Evolutionary conservation across 306 rosid species (phyloP).

Genomic region (Leucaena leucocephala): DNA sequence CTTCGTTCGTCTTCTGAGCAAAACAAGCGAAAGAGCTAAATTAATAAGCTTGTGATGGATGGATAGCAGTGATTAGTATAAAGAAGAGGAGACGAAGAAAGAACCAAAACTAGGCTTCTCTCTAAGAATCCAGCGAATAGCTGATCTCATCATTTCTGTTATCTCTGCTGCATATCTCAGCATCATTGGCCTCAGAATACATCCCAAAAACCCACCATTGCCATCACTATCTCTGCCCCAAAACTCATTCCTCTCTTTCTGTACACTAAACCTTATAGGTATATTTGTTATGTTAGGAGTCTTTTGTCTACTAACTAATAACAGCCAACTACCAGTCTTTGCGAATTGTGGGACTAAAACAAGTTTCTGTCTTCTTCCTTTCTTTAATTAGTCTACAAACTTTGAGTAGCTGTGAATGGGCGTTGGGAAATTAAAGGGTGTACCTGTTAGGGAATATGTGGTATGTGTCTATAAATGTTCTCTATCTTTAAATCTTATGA

Average conservation of each 20-base stretch:
- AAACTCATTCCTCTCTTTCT: constrained; percentile 31
- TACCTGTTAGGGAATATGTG: no score
- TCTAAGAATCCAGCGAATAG: background rate
- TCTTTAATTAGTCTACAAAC: background rate
- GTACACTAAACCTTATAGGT: background rate
- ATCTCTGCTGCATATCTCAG: constrained; percentile 43
- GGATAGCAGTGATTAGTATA: background rate
- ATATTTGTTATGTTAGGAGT: background rate
- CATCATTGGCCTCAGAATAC: constrained; percentile 45
- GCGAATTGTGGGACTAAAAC: background rate
- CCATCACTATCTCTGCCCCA: constrained; percentile 39
- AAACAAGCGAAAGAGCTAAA: background rate
- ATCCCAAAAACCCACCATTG: constrained; percentile 49
- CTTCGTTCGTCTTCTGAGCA: background rate
- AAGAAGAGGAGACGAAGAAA: background rate
- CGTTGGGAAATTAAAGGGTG: no score
- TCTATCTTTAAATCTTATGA: no score
- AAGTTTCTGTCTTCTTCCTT: background rate
- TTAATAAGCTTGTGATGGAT: background rate
- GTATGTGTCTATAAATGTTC: no score
- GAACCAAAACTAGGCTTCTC: background rate
- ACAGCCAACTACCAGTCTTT: background rate
- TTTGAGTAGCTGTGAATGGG: background rate
- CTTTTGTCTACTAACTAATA: background rate
- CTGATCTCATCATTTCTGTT: background rate